phyloP scores from a whole-genome alignment of 176 grass and related monocot species.

The maize (Zea mays) region DNA sequence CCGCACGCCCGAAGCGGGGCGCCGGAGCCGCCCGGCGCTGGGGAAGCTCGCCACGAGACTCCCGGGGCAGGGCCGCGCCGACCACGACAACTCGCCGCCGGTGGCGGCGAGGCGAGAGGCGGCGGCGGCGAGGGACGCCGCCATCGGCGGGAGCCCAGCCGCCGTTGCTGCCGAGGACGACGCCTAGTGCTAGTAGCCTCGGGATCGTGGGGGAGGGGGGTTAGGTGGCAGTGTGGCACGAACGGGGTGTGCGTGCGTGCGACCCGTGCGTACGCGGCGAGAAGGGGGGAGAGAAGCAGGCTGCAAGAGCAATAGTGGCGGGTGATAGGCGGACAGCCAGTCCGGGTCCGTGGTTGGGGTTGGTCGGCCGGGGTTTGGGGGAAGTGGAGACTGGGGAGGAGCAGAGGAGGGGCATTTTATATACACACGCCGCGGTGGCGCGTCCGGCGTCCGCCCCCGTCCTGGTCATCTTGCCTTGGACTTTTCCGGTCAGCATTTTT shows the following conservation, averaged over 20 bases:
- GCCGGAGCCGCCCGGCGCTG: neutral
- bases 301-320: neutral
- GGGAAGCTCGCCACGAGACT: slow-evolving; percentile 2
- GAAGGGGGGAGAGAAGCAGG: neutral
- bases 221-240: neutral
- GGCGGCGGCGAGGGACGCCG: slow-evolving; percentile 25
- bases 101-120: slow-evolving; percentile 21
- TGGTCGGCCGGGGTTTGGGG: neutral
- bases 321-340: slow-evolving; percentile 34
- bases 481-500: neutral
- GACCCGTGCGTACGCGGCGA: slow-evolving; percentile 21
- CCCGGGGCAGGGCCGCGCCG: neutral
- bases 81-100: slow-evolving; percentile 4
- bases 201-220: neutral
- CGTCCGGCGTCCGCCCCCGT: neutral
- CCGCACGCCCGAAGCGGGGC: neutral
- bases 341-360: neutral
- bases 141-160: slow-evolving; percentile 6
- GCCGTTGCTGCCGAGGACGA: neutral
- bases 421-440: neutral
- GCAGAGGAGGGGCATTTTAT: neutral
- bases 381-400: neutral
- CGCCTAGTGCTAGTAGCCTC: neutral
- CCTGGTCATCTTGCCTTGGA: neutral
- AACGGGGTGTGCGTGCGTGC: neutral